These are phyloP conservation scores for Colletotrichum costaricense DNA, from an alignment of 2,329 filamentous ascomycete species.

Conservation along the genomic window DNA sequence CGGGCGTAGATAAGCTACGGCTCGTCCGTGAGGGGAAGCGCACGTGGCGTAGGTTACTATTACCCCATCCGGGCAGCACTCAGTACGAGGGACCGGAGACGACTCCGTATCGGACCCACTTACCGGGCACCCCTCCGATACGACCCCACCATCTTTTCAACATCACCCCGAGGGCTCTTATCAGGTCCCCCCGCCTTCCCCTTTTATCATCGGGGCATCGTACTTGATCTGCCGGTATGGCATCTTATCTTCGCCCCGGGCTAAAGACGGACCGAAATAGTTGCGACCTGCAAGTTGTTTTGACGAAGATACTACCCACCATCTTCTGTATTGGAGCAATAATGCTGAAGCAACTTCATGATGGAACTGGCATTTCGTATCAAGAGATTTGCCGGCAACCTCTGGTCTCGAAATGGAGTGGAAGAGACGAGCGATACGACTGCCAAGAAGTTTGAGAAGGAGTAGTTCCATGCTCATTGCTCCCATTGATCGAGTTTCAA, in stretches of 20 bases:
- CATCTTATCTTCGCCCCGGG: background rate
- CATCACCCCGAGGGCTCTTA: background rate
- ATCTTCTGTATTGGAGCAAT: no score
- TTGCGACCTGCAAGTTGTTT: background rate
- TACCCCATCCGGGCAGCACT: slow-evolving; percentile 3
- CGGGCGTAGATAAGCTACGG: slow-evolving; percentile 19
- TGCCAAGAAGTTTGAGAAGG: no score
- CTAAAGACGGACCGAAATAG: background rate
- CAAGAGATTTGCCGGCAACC: no score
- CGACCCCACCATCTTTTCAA: slow-evolving; percentile 6
- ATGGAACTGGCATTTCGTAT: no score
- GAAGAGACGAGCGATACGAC: no score
- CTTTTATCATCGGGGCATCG: background rate
- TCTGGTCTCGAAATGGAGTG: no score
- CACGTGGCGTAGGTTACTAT: background rate
- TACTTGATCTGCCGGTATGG: background rate
- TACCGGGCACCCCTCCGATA: slow-evolving; percentile 31
- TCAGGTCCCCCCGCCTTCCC: background rate
- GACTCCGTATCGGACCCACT: slow-evolving; percentile 30
- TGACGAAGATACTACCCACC: background rate
- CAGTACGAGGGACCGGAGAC: slow-evolving; percentile 12
- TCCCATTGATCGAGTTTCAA: background rate
- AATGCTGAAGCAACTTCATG: no score
- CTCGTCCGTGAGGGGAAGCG: slow-evolving; percentile 2
- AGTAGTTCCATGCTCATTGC: no score